A percentile compares a stretch with the other conserved stretches of the same genome.
These are phyloP conservation scores for Nothophaeocryptopus gaeumannii DNA, from an alignment of 2,329 filamentous ascomycete species.

Conservation along the genomic window DNA sequence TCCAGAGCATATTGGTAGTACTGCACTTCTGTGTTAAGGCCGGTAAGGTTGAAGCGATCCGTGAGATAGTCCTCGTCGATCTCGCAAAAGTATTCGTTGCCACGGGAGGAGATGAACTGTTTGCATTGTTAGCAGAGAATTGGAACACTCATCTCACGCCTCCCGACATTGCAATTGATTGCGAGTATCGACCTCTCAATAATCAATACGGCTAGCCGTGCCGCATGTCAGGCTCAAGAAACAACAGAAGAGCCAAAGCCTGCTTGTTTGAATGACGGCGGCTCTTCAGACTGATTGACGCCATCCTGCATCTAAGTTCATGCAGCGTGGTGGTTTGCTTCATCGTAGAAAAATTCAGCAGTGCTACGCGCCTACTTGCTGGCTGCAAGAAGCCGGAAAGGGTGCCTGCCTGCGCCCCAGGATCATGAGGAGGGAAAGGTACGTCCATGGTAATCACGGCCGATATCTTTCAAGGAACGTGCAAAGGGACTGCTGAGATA, in stretches of 20 bases:
- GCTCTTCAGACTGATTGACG: too few relatives aligned
- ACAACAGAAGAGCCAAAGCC: too few relatives aligned
- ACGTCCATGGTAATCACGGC: neutral
- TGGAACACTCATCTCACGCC: neutral
- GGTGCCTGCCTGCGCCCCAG: neutral
- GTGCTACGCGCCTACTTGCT: too few relatives aligned
- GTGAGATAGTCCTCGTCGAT: constrained; percentile 99
- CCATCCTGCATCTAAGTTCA: too few relatives aligned
- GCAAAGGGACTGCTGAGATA: too few relatives aligned
- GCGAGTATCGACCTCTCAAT: too few relatives aligned
- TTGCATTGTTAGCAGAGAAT: constrained; percentile 12
- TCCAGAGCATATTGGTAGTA: constrained; percentile 99
- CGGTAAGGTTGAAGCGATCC: constrained; percentile 96
- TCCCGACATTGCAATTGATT: too few relatives aligned
- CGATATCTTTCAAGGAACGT: neutral
- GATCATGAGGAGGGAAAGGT: neutral
- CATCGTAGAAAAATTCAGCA: too few relatives aligned
- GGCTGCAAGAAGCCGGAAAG: neutral
- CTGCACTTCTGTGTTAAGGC: constrained; percentile 93
- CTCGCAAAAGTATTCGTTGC: constrained; percentile 99
- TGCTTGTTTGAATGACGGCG: too few relatives aligned
- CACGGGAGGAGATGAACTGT: constrained; percentile 94
- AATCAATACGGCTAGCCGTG: too few relatives aligned
- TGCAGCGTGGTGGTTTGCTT: too few relatives aligned
- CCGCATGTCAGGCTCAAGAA: too few relatives aligned